Evolutionary conservation across 75 land plant species (phyloP), one percentile per base, ranked within the genome.

Genomic region (Isoetes taiwanensis): DNA sequence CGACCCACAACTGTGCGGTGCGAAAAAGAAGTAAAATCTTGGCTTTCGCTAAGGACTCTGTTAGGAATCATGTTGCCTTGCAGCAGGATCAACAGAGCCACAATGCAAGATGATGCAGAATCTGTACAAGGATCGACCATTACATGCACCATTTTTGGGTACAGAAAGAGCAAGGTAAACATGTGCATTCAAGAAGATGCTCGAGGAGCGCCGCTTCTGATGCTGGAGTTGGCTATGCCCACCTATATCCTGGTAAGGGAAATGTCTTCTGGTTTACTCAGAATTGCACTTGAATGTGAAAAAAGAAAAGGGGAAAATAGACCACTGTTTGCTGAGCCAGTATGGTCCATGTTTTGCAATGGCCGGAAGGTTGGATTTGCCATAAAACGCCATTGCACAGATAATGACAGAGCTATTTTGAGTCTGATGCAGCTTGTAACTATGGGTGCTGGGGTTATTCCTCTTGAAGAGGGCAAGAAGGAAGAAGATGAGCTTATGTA

Each of bases 301-400:
- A 65, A 57, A 28, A 29, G 38, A 17, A 35, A 68, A 41, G 41
- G 38, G 0, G 20, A n/a, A 10, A 19, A 24, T n/a, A 57, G 57
- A 35, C 41, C 63, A 16, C 72, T 83, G n/a, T 68, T 65, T 53
- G 32, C 72, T 0, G 72, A 64, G 61, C 73, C 83, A 1, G 64
- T 56, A 6, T 84, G 88, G 84, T 71, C 57, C 10, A 64, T 80
- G 75, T 75, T 68, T 57, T 80, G 73, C 68, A 84, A 84, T 27
- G 84, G 88, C 24, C 55, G 84, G 38, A 80, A 69, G 41, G 72
- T 68, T 1, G 88, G 84, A 43, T 77, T 60, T 39, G 84, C 84
- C 8, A 38, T 63, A 0, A 62, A 30, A 42, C 33, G 70, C 14
- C 50, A 43, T 11, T 20, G 35, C 30, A 39, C 69, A 8, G 68